A percentile compares a stretch with the other conserved stretches of the same genome.
These are phyloP conservation scores for Hyaloscypha bicolor DNA, from an alignment of 495 filamentous ascomycete species.

Conservation along the genomic window DNA sequence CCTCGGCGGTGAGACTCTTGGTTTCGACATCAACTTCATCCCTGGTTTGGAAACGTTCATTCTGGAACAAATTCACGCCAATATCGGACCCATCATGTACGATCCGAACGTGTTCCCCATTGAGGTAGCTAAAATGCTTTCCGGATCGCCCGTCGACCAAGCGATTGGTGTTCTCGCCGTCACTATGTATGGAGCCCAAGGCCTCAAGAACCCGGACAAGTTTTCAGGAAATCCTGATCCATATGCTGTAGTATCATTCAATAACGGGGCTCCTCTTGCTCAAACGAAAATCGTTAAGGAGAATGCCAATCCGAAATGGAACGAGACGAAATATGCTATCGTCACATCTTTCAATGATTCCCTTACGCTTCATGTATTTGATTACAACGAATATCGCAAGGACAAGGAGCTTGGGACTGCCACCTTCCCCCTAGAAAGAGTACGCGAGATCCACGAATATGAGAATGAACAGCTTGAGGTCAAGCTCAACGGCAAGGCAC, in stretches of 20 bases:
- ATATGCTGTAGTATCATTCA: conserved; percentile 85
- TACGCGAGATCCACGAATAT: conserved; percentile 74
- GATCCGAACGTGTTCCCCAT: conserved; percentile 96
- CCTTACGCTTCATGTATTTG: conserved; percentile 79
- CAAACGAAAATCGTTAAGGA: conserved; percentile 88
- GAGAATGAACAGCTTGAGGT: conserved; percentile 87
- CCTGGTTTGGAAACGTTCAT: conserved; percentile 93
- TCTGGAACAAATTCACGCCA: conserved; percentile 91
- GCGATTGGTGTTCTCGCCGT: conserved; percentile 93
- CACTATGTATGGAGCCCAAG: conserved; percentile 86
- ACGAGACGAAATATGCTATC: conserved; percentile 93
- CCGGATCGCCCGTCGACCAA: conserved; percentile 91
- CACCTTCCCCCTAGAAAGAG: conserved; percentile 78
- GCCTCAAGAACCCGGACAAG: conserved; percentile 92
- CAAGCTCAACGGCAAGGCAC: conserved; percentile 76
- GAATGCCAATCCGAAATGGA: conserved; percentile 87
- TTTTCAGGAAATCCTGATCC: conserved; percentile 94
- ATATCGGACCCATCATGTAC: conserved; percentile 95
- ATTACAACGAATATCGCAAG: conserved; percentile 95
- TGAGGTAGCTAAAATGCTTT: conserved; percentile 97
- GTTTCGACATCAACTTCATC: conserved; percentile 99
- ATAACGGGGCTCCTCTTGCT: conserved; percentile 74
- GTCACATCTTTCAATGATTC: conserved; percentile 86
- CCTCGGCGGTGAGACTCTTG: conserved; percentile 89
- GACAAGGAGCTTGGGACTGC: conserved; percentile 92